Evolutionary conservation across 1,139 yeast species (phyloP), one percentile per base, ranked within the genome.

Genomic region (Candida gigantensis): DNA sequence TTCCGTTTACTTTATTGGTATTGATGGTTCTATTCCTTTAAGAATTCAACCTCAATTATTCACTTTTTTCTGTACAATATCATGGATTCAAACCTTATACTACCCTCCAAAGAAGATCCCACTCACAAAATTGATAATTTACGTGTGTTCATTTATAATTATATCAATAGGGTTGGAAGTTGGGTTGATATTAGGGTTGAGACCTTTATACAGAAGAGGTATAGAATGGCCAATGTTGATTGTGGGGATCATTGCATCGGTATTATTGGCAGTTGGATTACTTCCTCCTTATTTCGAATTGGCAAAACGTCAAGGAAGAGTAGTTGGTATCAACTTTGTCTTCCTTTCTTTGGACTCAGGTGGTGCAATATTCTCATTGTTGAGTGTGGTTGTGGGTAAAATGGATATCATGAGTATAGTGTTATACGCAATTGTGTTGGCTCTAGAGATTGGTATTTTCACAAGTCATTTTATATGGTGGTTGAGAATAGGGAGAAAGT

Each of bases 221-320:
- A 71, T 64, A 6, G 62, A 65, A 21, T 89, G 96, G 94, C 96
- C 97, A 6, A 73, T 81, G 52, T 58, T 87, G 24, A 70, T 89
- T 30, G 73, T 87, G 43, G 97, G 97, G 12, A 74, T 86, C 11
- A 46, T 86, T 27, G 96, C 97, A 0, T 79, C 95, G 1, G 68
- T 89, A 0, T 57, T 86, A 17, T 65, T 90, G 18, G 95, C 87
- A 0, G 51, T 77, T 2, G 97, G 97, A 0, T 68, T 90, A 30
- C 52, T 90, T 2, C 97, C 97, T 0, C 97, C 97, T 4, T 90
- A 89, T 58, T 81, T 81, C 51, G 97, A 90, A 55, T 65, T 90
- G 24, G 77, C 79, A 24, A 86, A 86, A 54, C 73, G 96, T 43
- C 60, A 75, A 33, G 97, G 97, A 3, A 67, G 87, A 32, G 97